These are phyloP conservation scores for Apiospora kogelbergensis DNA, from an alignment of 2,329 filamentous ascomycete genomes.

Conservation along the genomic window DNA sequence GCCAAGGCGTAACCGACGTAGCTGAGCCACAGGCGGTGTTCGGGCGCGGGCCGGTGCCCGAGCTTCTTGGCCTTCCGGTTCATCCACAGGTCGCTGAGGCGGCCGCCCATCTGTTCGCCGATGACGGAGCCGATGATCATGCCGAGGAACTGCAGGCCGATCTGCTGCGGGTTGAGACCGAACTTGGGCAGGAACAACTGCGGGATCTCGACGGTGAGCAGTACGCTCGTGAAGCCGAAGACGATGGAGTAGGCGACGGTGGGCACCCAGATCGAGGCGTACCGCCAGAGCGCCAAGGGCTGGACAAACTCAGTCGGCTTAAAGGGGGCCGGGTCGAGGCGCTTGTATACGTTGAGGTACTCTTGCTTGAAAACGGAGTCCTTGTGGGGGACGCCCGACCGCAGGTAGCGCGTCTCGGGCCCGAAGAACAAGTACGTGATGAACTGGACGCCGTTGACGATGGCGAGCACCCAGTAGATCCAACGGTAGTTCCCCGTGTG, in stretches of 20 bases:
- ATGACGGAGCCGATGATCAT: constrained; percentile 57
- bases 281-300: constrained; percentile 42
- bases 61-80: constrained; percentile 34
- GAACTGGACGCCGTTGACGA: constrained; percentile 57
- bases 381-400: constrained; percentile 33
- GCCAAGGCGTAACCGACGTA: constrained; percentile 52
- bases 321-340: constrained; percentile 53
- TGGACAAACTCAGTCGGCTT: constrained; percentile 49
- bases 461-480: constrained; percentile 59
- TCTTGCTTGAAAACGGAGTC: constrained; percentile 42
- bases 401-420: constrained; percentile 54
- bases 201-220: constrained; percentile 59
- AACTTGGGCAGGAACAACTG: constrained; percentile 57
- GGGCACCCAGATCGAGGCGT: constrained; percentile 49
- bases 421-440: constrained; percentile 55
- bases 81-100: constrained; percentile 55
- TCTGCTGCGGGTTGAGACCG: constrained; percentile 54
- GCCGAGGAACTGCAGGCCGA: constrained; percentile 58
- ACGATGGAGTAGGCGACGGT: constrained; percentile 55
- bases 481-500: constrained; percentile 51
- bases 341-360: constrained; percentile 40
- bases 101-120: constrained; percentile 58
- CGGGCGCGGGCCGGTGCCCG: constrained; percentile 37
- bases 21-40: constrained; percentile 57
- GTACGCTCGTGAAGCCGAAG: constrained; percentile 53